Evolutionary conservation across 208 protist species (phyloP), one percentile per base, ranked within the genome.

Genomic region (Phytomonas francai): DNA sequence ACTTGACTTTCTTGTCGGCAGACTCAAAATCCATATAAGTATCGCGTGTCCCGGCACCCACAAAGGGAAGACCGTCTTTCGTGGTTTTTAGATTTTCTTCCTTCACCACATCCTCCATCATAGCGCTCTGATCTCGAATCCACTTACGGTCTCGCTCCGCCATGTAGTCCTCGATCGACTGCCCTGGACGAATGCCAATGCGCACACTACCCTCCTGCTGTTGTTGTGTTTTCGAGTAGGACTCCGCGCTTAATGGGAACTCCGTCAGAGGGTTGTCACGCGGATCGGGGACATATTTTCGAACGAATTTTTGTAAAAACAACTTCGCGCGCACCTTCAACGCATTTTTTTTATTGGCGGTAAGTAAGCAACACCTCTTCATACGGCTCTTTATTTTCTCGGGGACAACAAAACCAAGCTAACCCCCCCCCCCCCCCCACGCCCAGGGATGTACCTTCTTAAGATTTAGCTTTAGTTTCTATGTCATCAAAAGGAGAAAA

Each of bases 81-180:
- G 84, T 91, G 62, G 81, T 88, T 9, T 78, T 73, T 16, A 91
- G 68, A 33, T 79, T 31, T 16, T 82, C 78, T 14, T 80, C 77
- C 27, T 78, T 62, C 27, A 88, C 64, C 19, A 79, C 71, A 27
- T 80, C 64, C 22, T 77, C 61, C 1, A 80, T 69, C 2, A 64
- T 67, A 9, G 66, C 32, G 25, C 72, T 59, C 76, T 94, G 86
- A 65, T 84, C 65, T 3, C 67, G 58, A n/a, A 91, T 63, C 89
- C 89, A 94, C 42, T 83, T 81, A 32, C 71, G 71, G 63, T 94
- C 86, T 27, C 89, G 83, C 71, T 94, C 84, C 56, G 74, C 75
- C 86, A 94, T 92, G 83, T 94, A 94, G 29, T 92, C 86, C 72
- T 92, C 84, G 63, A 94, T 82, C 12, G 83, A 87, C 76, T 94